Evolutionary conservation across 208 protist species (phyloP), one percentile per base, ranked within the genome.

Genomic region (Leishmania tropica): DNA sequence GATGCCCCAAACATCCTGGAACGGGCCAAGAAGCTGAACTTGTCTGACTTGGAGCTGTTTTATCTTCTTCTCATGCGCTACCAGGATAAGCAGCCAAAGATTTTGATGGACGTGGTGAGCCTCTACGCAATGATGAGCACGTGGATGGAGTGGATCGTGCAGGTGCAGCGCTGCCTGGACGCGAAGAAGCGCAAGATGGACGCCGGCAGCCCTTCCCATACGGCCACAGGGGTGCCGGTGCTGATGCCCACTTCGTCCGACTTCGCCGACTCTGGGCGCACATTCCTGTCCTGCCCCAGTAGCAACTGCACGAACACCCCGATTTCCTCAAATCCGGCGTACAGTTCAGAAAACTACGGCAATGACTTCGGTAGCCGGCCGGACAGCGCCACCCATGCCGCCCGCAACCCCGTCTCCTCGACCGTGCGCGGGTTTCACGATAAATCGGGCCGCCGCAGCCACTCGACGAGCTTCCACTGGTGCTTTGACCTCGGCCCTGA

Each of bases 1-100:
- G 86, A 92, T 60, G 90, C 85, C 6, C 82, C 81, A 35, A 86
- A 85, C 75, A 90, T 94, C 31, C 80, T 94, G 1, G 88, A 92
- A 60, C 84, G 83, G 0, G 83, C 83, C 24, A 90, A 84, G 54
- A 87, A 87, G 54, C 54, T 87, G 51, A n/a, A 80, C 35, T 68
- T 92, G 45, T 85, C 83, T 0, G 88, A 94, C 72, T 72, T 92
- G 35, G 79, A 91, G 19, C 81, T 92, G 1, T 94, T 92, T 58
- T 85, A 88, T 45, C 75, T 90, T 5, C 79, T 94, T 0, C 56
- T 83, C 3, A 35, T 91, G 48, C 83, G 83, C 70, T 92, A 90
- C 35, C 88, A 92, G 76, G 87, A 89, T 6, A 75, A 72, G 24
- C 17, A 86, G 31, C 80, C 84, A 0, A 24, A 35, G 15, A 75